Conservation (phyloP, 2,329 filamentous ascomycete genomes). For the Metarhizium brunneum region DNA sequence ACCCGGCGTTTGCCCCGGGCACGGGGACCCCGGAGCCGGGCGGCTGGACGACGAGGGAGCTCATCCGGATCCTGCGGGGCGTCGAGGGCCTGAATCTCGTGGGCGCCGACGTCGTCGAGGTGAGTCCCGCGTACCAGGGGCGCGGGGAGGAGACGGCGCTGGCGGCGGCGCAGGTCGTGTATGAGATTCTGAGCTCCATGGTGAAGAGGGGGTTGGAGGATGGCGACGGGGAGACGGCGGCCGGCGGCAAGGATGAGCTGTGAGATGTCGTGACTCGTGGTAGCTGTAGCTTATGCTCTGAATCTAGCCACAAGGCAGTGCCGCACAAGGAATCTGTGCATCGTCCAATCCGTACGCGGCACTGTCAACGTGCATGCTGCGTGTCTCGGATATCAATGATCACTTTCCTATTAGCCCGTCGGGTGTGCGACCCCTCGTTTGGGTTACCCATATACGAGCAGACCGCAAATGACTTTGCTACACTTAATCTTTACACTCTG, state of each 20-base stretch:
- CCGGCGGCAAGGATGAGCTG: constrained; percentile 27
- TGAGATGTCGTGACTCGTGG: constrained; percentile 9
- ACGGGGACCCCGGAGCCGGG: constrained; percentile 87
- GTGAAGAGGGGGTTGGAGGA: constrained; percentile 43
- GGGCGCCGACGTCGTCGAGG: constrained; percentile 81
- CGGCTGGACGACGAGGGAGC: constrained; percentile 82
- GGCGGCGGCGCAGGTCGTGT: constrained; percentile 75
- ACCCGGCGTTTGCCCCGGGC: constrained; percentile 58
- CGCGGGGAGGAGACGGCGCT: constrained; percentile 71
- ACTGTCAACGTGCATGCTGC: too few species aligned
- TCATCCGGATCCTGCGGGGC: constrained; percentile 74
- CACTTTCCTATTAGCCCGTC: too few species aligned
- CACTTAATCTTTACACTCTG: too few species aligned
- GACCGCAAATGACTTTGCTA: too few species aligned
- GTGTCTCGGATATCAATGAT: too few species aligned
- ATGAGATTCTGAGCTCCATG: constrained; percentile 73
- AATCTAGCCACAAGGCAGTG: too few species aligned
- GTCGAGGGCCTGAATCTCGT: constrained; percentile 78
- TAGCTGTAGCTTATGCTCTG: too few species aligned
- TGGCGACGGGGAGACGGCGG: constrained; percentile 24
- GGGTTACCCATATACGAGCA: too few species aligned
- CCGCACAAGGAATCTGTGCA: too few species aligned
- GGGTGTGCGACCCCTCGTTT: too few species aligned
- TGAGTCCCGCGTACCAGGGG: constrained; percentile 76
- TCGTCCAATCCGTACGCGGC: too few species aligned